Evolutionary conservation across 768 basidiomycete species (phyloP).

Genomic region (Amanita exitialis): DNA sequence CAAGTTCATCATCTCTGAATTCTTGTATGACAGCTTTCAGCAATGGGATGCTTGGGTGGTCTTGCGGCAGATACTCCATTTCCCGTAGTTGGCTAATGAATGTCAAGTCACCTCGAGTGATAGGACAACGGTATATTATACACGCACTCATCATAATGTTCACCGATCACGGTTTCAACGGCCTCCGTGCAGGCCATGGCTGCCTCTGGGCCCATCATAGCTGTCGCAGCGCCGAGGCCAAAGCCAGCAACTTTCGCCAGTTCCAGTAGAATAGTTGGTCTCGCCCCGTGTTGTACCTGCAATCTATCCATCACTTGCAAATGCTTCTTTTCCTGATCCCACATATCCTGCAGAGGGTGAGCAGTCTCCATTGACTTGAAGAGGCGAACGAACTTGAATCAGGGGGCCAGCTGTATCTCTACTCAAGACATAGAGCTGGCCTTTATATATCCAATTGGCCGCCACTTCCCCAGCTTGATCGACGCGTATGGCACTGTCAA

Average conservation of each 20-base stretch:
- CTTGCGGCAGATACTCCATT: conserved; percentile 47
- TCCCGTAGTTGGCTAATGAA: conserved; percentile 68
- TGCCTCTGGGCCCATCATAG: conserved; percentile 82
- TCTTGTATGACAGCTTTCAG: conserved; percentile 67
- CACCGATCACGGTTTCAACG: conserved; percentile 95
- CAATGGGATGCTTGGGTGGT: conserved; percentile 73
- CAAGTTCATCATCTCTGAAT: conserved; percentile 90
- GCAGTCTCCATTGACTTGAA: not conserved
- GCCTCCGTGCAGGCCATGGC: conserved; percentile 99
- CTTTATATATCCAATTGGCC: conserved; percentile 92
- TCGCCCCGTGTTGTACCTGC: conserved; percentile 70
- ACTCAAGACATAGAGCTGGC: conserved; percentile 71
- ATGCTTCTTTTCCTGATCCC: conserved; percentile 94
- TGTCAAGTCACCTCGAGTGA: conserved; percentile 5
- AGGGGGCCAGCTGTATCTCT: conserved; percentile 49
- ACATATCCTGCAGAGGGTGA: conserved; percentile 67
- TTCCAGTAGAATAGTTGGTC: conserved; percentile 78
- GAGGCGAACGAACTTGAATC: conserved; percentile 51
- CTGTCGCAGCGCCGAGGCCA: conserved; percentile 77
- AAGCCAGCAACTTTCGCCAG: conserved; percentile 84
- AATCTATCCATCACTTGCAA: conserved; percentile 78
- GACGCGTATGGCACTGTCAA: conserved; percentile 72
- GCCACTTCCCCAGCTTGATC: conserved; percentile 96
- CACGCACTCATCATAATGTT: conserved; percentile 94
- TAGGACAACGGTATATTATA: conserved; percentile 10